Base-by-base conservation (phyloP, 1,139 yeast species). In the Taphrina populina region DNA sequence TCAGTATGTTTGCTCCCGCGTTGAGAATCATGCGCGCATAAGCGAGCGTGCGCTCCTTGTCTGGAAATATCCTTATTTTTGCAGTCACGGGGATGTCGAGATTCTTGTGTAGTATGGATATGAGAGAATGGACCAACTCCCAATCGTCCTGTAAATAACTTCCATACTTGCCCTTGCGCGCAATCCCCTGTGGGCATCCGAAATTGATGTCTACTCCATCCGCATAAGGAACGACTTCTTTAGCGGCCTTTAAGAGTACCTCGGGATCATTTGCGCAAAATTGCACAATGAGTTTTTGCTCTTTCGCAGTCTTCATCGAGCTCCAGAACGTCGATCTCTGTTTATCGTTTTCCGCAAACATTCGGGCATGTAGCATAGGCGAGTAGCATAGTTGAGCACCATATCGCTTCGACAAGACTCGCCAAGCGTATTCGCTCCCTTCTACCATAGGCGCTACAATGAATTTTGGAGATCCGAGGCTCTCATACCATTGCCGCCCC, bases 381-480 rank as follows among this genome's bases (percentile, higher is more conserved):
- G 98, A 87, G 65, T 90, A 94, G 65, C 96, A 88, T 37, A 94
- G 73, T 3, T 90, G 87, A 0, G 98, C 98, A 1, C 98, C 99
- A 66, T 90, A 84, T 61, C 79, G 76, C 59, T 97, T 76, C 1
- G 95, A 86, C 17, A 94, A 71, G 15, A 88, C 78, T 63, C 99
- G 77, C 97, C 98, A 94, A 0, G 96, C 98, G 27, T 92, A 76
- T 66, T 94, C 98, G 2, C 92, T 82, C 64, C 88, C 97, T 69
- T 94, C 98, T 10, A 94, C 99, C 97, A 94, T 92, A 1, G 99
- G 99, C 1, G 97, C 98, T 23, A 94, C 95, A 15, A 94, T 82
- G 60, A 86, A 86, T 55, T 76, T 79, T 0, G 98, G 98, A 20
- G 71, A 65, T 0, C 95, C 95, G 13, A 92, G 72, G 11, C 78